Percentiles rank a stretch among this genome's conserved stretches.
These are phyloP conservation scores for Scedosporium minutisporum DNA, from an alignment of 2,329 filamentous ascomycete species.

Conservation along the genomic window DNA sequence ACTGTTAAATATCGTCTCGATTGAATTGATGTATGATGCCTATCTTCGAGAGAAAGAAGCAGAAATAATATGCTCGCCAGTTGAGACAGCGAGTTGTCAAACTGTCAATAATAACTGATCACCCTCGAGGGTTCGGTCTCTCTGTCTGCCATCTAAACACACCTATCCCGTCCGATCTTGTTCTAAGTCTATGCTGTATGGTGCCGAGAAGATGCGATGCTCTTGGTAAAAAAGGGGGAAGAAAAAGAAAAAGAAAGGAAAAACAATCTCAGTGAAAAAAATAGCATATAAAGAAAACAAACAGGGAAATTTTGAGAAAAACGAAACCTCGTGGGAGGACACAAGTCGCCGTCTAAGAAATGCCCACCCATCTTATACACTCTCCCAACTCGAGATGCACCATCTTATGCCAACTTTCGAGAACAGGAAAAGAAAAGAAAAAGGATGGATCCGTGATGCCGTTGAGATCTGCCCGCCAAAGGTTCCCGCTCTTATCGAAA, in stretches of 20 bases:
- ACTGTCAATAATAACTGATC: not conserved
- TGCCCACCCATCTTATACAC: not conserved
- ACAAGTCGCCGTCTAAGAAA: not conserved
- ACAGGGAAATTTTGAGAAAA: not conserved
- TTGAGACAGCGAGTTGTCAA: not conserved
- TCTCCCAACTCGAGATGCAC: not conserved
- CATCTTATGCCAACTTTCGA: constrained; percentile 5
- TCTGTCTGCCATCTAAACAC: not conserved
- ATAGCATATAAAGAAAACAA: not conserved
- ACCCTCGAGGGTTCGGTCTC: not conserved
- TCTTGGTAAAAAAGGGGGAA: not conserved
- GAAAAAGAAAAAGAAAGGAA: not conserved
- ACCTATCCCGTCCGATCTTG: not conserved
- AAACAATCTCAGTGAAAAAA: not conserved
- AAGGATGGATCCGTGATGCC: not conserved
- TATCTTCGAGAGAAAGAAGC: not conserved
- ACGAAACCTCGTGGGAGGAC: not conserved
- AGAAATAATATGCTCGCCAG: not conserved
- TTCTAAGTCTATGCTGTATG: not conserved
- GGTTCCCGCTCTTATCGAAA: constrained; percentile 5
- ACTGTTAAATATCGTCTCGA: not conserved
- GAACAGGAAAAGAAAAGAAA: not conserved
- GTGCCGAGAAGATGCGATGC: not conserved
- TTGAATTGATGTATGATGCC: not conserved
- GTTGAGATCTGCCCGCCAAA: constrained; percentile 3